Conservation (phyloP, 2,329 filamentous ascomycete species). For the Hymenoscyphus albidus region DNA sequence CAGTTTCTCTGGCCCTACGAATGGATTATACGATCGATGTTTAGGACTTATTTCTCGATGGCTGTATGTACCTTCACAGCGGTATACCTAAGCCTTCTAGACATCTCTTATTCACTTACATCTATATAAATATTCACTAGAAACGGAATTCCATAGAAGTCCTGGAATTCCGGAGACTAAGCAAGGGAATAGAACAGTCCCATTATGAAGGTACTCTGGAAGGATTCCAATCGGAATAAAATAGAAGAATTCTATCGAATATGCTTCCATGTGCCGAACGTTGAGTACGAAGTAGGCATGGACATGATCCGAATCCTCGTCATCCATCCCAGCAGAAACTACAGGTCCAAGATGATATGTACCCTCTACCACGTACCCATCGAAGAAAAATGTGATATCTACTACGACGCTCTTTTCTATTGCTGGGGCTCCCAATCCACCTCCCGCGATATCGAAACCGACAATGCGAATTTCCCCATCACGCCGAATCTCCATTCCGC, state of each 20-base stretch:
- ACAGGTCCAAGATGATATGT: neutral
- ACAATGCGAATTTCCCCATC: neutral
- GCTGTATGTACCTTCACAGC: neutral
- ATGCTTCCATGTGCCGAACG: too few relatives aligned
- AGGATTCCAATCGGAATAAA: too few relatives aligned
- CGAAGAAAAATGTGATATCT: neutral
- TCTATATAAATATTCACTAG: too few relatives aligned
- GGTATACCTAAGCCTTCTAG: neutral
- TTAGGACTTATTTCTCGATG: neutral
- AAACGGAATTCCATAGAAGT: neutral
- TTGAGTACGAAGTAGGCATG: neutral
- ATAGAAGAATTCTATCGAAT: neutral
- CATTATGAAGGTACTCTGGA: too few relatives aligned
- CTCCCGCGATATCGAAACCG: neutral
- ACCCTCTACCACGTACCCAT: neutral
- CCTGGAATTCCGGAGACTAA: neutral
- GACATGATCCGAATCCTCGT: neutral
- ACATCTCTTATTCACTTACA: neutral
- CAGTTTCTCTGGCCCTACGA: neutral
- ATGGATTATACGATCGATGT: neutral
- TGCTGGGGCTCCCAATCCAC: neutral
- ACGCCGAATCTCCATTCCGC: neutral
- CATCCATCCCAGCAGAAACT: neutral
- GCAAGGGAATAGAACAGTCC: neutral
- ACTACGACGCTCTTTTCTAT: neutral